A percentile compares a stretch with the other conserved stretches of the same genome.
These are phyloP conservation scores for Coemansia sp. DNA, from an alignment of 192 early-diverging fungal genomes.

Conservation along the genomic window DNA sequence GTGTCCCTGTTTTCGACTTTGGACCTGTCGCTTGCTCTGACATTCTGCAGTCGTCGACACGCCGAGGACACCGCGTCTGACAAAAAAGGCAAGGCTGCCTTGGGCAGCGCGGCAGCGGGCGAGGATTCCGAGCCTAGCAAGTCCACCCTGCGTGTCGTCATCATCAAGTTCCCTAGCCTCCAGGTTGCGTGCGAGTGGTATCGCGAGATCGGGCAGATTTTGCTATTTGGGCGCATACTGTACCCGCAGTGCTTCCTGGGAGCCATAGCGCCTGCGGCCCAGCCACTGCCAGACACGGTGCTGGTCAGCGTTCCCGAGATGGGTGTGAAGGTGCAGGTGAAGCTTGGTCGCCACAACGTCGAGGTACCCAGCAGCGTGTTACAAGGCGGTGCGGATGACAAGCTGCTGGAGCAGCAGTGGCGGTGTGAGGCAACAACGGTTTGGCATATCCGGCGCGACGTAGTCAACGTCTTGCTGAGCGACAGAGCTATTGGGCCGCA, in stretches of 20 bases:
- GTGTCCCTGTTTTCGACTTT: constrained; percentile 52
- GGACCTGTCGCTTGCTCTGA: constrained; percentile 47
- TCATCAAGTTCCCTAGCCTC: constrained; percentile 44
- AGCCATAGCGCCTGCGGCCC: constrained; percentile 20
- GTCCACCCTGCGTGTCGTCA: constrained; percentile 17
- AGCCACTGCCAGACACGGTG: constrained; percentile 21
- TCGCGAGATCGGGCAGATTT: constrained; percentile 37
- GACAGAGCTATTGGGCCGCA: constrained; percentile 23
- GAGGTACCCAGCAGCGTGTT: constrained; percentile 19
- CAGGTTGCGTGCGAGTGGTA: constrained; percentile 43
- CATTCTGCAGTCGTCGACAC: constrained; percentile 21
- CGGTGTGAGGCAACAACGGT: constrained; percentile 40
- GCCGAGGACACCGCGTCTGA: not conserved
- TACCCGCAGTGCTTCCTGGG: constrained; percentile 21
- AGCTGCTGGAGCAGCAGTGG: constrained; percentile 25
- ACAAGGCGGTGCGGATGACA: constrained; percentile 19
- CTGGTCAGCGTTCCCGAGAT: constrained; percentile 45
- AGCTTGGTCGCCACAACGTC: constrained; percentile 16
- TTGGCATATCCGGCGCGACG: constrained; percentile 42
- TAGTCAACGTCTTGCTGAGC: constrained; percentile 18
- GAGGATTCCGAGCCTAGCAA: constrained; percentile 19
- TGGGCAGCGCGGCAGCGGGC: not conserved
- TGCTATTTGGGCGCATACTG: constrained; percentile 24
- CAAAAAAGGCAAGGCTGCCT: constrained; percentile 7
- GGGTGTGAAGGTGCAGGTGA: constrained; percentile 48